phyloP scores from a whole-genome alignment of 1,284 basidiomycete genomes.

The Ustilago shanxiensis region DNA sequence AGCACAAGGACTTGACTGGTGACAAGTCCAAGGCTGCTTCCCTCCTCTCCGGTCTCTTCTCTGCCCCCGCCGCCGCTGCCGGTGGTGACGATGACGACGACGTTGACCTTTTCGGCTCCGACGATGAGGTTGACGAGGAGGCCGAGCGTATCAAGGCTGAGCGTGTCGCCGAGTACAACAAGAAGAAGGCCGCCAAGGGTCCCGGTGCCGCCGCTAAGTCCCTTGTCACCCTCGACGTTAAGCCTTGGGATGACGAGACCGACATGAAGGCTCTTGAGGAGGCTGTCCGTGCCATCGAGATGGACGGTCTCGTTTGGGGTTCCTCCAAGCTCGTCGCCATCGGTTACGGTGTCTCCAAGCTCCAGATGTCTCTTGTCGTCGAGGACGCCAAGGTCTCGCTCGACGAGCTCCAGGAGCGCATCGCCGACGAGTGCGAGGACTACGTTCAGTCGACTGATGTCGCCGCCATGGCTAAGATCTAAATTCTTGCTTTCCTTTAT shows the following conservation, averaged over 20 bases:
- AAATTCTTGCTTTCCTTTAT: constrained; percentile 29
- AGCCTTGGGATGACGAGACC: constrained; percentile 98
- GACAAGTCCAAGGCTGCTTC: constrained; percentile 68
- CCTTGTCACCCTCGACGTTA: constrained; percentile 94
- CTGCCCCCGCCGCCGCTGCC: constrained; percentile 70
- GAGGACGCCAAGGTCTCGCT: constrained; percentile 96
- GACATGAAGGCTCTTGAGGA: constrained; percentile 91
- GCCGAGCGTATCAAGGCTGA: constrained; percentile 94
- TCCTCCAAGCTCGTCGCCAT: constrained; percentile 86
- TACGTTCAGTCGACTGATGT: constrained; percentile 92
- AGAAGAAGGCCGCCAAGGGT: constrained; percentile 91
- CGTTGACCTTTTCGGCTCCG: constrained; percentile 90
- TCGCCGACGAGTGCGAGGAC: constrained; percentile 80
- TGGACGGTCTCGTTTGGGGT: constrained; percentile 95
- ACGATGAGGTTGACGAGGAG: constrained; percentile 92
- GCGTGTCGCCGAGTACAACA: constrained; percentile 93
- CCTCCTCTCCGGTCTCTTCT: constrained; percentile 47
- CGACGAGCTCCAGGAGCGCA: constrained; percentile 83
- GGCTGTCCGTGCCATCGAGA: constrained; percentile 85
- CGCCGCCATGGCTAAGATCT: constrained; percentile 70
- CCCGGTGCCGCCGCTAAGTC: constrained; percentile 77
- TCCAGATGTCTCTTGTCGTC: constrained; percentile 94
- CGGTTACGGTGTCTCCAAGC: constrained; percentile 91
- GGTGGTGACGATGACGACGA: constrained; percentile 89
- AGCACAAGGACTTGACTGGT: constrained; percentile 65